These are phyloP conservation scores for Papiliotrema fonsecae DNA, from an alignment of 1,284 basidiomycete species.

Conservation along the genomic window DNA sequence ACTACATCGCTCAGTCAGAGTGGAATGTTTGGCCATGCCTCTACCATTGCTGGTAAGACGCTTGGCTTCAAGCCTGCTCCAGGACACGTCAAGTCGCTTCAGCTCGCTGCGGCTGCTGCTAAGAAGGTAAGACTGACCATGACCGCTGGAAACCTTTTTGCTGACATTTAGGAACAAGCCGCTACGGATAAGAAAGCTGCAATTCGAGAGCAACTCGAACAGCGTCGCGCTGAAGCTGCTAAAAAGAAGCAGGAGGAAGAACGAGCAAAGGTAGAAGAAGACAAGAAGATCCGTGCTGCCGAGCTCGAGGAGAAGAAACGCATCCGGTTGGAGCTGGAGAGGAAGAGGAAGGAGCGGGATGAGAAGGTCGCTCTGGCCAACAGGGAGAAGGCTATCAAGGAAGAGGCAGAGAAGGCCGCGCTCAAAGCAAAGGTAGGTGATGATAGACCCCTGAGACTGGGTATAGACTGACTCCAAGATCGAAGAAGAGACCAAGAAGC, in stretches of 20 bases:
- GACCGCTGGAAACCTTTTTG: constrained; percentile 1
- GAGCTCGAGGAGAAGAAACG: constrained; percentile 66
- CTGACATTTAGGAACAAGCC: constrained; percentile 66
- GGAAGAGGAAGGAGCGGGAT: constrained; percentile 43
- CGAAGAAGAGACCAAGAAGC: constrained; percentile 46
- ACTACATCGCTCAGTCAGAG: constrained; percentile 12
- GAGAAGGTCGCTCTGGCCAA: constrained; percentile 20
- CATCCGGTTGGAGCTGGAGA: constrained; percentile 35
- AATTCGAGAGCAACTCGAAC: constrained; percentile 71
- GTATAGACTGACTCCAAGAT: constrained; percentile 9
- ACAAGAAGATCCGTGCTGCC: constrained; percentile 21
- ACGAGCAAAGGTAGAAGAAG: constrained; percentile 44
- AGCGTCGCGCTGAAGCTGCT: constrained; percentile 62
- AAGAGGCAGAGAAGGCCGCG: constrained; percentile 28
- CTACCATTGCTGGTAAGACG: constrained; percentile 40
- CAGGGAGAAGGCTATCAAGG: constrained; percentile 36
- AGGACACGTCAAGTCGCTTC: constrained; percentile 66
- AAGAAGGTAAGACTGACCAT: constrained; percentile 61
- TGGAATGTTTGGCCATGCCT: constrained; percentile 28
- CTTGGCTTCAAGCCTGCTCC: constrained; percentile 42
- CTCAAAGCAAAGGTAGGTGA: constrained; percentile 29
- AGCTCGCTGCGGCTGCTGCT: constrained; percentile 71
- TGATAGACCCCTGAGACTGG: too few relatives aligned
- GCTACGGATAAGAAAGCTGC: constrained; percentile 72
- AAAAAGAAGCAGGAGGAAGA: constrained; percentile 76